Evolutionary conservation across 169 alveolate species (phyloP).

Genomic region (Hepatocystis sp.): DNA sequence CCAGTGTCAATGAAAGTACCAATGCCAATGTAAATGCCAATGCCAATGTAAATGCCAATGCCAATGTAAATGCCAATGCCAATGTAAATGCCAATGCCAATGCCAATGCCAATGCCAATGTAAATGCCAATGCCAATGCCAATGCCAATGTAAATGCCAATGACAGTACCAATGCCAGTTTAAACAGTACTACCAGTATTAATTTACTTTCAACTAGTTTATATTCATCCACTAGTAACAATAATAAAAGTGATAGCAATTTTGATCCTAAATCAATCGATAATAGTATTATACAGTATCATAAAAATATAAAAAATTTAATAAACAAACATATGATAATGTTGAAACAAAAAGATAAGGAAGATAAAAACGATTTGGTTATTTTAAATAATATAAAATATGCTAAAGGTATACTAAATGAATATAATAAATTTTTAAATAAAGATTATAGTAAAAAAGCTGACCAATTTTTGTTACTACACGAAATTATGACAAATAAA

Average conservation of each 20-base stretch:
- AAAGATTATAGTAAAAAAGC: background rate
- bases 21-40: too few relatives aligned
- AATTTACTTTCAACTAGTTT: too few relatives aligned
- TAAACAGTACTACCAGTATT: too few relatives aligned
- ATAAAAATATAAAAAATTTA: constrained; percentile 13
- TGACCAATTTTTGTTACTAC: background rate
- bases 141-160: too few relatives aligned
- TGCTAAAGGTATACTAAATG: constrained; percentile 25
- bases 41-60: too few relatives aligned
- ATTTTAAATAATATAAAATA: constrained; percentile 30
- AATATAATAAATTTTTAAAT: constrained; percentile 11
- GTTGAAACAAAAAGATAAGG: constrained; percentile 7
- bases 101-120: too few relatives aligned
- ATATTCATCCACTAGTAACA: background rate
- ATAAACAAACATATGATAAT: constrained; percentile 5
- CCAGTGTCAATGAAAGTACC: too few relatives aligned
- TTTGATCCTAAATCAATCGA: background rate
- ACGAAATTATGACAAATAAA: background rate
- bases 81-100: too few relatives aligned
- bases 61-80: too few relatives aligned
- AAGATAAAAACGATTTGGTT: constrained; percentile 16
- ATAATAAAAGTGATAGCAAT: background rate
- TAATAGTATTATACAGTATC: constrained; percentile 6
- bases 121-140: too few relatives aligned
- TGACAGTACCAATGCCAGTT: too few relatives aligned